These are phyloP conservation scores for Talaromyces verruculosus DNA, from an alignment of 2,329 filamentous ascomycete species.

Conservation along the genomic window DNA sequence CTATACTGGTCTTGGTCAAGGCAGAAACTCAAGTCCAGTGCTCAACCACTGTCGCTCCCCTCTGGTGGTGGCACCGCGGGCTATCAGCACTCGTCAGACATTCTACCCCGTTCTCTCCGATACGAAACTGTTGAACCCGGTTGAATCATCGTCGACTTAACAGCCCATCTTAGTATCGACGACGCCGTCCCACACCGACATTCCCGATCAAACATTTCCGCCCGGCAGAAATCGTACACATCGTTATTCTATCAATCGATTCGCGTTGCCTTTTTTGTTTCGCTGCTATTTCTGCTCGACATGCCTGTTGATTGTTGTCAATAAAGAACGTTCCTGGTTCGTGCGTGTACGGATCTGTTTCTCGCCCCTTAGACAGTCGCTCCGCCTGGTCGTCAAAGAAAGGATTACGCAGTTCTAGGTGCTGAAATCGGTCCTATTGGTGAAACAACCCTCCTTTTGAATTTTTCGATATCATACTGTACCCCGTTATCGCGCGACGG, in stretches of 20 bases:
- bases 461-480: neutral
- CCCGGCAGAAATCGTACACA: neutral
- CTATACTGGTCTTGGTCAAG: slow-evolving; percentile 8
- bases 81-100: neutral
- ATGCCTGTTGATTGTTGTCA: slow-evolving; percentile 7
- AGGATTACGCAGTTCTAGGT: neutral
- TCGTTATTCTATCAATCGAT: neutral
- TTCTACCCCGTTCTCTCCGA: neutral
- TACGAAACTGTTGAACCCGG: neutral
- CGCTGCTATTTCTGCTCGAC: neutral
- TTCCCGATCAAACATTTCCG: neutral
- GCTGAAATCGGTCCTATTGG: neutral
- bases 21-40: neutral
- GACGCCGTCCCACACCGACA: slow-evolving; percentile 12
- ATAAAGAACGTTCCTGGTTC: slow-evolving; percentile 9
- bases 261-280: neutral
- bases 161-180: neutral
- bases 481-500: neutral
- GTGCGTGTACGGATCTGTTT: slow-evolving; percentile 2
- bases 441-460: neutral
- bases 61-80: neutral
- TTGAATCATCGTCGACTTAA: slow-evolving; percentile 4
- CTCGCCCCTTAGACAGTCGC: neutral
- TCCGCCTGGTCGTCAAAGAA: neutral
- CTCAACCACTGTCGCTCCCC: slow-evolving; percentile 5